Base-by-base conservation (phyloP, 169 alveolate genomes). In the Perkinsus marinus region DNA sequence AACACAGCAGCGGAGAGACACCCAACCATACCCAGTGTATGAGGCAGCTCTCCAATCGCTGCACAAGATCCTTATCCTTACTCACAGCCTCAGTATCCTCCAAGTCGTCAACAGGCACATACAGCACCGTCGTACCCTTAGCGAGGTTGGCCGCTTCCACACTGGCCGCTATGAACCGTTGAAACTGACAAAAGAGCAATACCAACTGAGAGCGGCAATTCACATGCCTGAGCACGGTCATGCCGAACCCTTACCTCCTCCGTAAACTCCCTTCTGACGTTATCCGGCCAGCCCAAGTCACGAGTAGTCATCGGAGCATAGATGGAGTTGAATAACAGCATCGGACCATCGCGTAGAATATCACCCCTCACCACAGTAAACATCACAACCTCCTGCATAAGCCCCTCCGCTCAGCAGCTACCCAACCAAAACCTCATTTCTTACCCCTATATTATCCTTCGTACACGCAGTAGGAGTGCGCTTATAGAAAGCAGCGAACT, bases 91-190 rank as follows among this genome's bases (percentile, higher is more conserved):
- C 97, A 10, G 95, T 94, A 92, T 97, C 97, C 17, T 94, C 90
- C 89, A 98, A 95, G 93, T 97, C 98, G 94, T 97, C 99, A 90
- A 95, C 95, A 0, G 99, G 99, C 19, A 98, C 96, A 93, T 98
- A 98, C 36, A 98, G 94, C 39, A 96, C 96, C 39, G 98, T 97
- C 46, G 96, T 96, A 19, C 98, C 98, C 92, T 96, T 95, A 90
- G 97, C 96, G 69, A 94, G 96, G 93, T 96, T 97, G 90, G 97
- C 95, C 69, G 96, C 95, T 90, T 97, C 98, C 19, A 98, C 96
- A 30, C 96, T 93, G 47, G 97, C 94, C 39, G 97, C 97, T 96
- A 98, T 95, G 92, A 97, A 98, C 93, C 95, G 96, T 95, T 98
- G 98, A 92, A 98, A 95, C 93, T 57, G 79, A 57, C 7, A 13